These are phyloP conservation scores for Lathyrus sativus DNA, from an alignment of 306 rosid species.

Conservation along the genomic window DNA sequence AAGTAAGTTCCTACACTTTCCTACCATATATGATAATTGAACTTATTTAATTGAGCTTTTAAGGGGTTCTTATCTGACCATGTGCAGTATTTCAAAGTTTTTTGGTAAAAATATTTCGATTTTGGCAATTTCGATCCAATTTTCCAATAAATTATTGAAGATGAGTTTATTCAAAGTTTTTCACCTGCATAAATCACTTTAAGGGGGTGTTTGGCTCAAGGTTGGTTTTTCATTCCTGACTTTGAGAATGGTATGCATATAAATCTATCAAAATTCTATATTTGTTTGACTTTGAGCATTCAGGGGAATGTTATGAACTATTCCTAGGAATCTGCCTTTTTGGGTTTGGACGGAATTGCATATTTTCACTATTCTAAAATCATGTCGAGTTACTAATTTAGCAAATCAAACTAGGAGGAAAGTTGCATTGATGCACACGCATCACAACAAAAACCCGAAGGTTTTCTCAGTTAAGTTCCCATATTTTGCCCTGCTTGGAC, in stretches of 20 bases:
- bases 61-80: constrained; percentile 29
- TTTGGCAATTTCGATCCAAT: neutral
- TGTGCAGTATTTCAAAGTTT: constrained; percentile 4
- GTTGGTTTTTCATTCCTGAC: no score
- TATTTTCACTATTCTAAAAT: neutral
- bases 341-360: constrained; percentile 3
- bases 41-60: constrained; percentile 17
- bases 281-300: constrained; percentile 16
- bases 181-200: neutral
- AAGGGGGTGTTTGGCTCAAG: no score
- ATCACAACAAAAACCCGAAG: neutral
- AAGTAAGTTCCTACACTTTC: constrained; percentile 48
- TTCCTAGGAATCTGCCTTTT: neutral
- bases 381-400: neutral
- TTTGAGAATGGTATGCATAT: neutral
- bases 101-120: constrained; percentile 20
- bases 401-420: constrained; percentile 17
- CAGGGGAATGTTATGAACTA: neutral
- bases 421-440: constrained; percentile 4
- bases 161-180: neutral
- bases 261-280: constrained; percentile 1
- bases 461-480: neutral
- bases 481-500: neutral
- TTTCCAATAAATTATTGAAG: constrained; percentile 4
- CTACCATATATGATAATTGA: neutral